Evolutionary conservation across 2,329 filamentous ascomycete genomes (phyloP).

Genomic region (Penicillium polonicum): DNA sequence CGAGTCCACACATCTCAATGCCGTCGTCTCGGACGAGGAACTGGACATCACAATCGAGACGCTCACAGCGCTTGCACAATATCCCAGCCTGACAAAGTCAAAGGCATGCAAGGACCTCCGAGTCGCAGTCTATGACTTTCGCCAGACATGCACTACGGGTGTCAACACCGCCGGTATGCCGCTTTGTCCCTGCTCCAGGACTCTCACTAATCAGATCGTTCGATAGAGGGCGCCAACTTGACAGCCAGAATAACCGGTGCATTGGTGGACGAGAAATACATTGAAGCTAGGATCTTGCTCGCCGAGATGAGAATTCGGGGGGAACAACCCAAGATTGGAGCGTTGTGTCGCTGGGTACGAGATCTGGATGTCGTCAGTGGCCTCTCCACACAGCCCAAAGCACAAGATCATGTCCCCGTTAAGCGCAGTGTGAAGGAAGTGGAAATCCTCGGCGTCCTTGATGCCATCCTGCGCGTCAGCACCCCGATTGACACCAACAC

Average conservation of each 20-base stretch:
- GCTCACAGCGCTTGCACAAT: slow-evolving; percentile 56
- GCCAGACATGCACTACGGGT: slow-evolving; percentile 66
- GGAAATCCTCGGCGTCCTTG: slow-evolving; percentile 61
- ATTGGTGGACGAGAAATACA: slow-evolving; percentile 63
- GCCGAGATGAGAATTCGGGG: slow-evolving; percentile 69
- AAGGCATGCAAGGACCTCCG: slow-evolving; percentile 67
- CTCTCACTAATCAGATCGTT: slow-evolving; percentile 8
- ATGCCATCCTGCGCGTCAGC: slow-evolving; percentile 63
- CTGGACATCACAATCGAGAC: slow-evolving; percentile 68
- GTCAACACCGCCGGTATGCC: slow-evolving; percentile 55
- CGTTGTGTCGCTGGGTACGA: slow-evolving; percentile 69
- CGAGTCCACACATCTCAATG: slow-evolving; percentile 29
- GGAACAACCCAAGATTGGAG: slow-evolving; percentile 65
- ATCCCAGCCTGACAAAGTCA: slow-evolving; percentile 65
- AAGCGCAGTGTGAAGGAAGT: slow-evolving; percentile 45
- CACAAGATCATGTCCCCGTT: slow-evolving; percentile 28
- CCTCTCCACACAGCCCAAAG: slow-evolving; percentile 56
- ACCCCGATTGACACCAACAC: slow-evolving; percentile 56
- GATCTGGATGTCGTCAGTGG: slow-evolving; percentile 69
- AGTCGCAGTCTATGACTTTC: slow-evolving; percentile 67
- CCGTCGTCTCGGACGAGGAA: slow-evolving; percentile 53
- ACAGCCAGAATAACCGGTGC: slow-evolving; percentile 66
- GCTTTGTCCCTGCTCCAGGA: slow-evolving; percentile 12
- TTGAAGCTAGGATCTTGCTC: slow-evolving; percentile 64
- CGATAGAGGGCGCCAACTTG: slow-evolving; percentile 57